Base-by-base conservation (phyloP, 2,329 filamentous ascomycete genomes). In the Corynespora cassiicola region DNA sequence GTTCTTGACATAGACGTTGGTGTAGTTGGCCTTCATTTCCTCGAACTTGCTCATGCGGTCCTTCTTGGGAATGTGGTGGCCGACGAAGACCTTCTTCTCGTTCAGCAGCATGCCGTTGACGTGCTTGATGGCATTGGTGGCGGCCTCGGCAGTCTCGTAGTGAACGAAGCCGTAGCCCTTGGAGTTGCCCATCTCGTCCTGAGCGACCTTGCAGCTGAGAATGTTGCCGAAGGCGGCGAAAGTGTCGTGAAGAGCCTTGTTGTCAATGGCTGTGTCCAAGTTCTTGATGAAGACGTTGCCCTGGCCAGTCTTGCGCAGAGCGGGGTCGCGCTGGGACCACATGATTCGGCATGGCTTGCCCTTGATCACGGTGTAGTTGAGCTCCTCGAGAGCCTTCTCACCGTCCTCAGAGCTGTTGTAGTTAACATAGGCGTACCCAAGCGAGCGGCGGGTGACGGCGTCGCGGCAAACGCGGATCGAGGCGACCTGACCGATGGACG, bases 201-300 rank as follows among this genome's bases (percentile, higher is more conserved):
- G 90, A 45, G 94, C 94, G 60, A 99, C 94, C 81, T 99, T 99
- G 88, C 94, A 99, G 79, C 88, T 95, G 57, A 99, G 81, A 65
- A 99, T 99, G 84, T 97, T 97, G 67, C 94, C 94, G 65, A 99
- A 99, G 62, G 94, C 92, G 59, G 92, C 72, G 71, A 99, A 99
- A 65, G 94, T 99, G 75, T 99, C 94, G 79, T 99, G 94, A 42
- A 99, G 88, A 71, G 94, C 94, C 84, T 99, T 99, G 87, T 99
- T 99, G 78, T 99, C 94, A 65, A 99, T 99, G 63, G 94, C 94
- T 58, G 86, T 87, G 73, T 99, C 94, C 56, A 99, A 81, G 79
- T 99, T 99, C 87, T 99, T 99, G 84, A 99, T 99, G 83, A 99
- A 99, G 63, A 99, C 92, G 70, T 99, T 99, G 72, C 94, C 94